Evolutionary conservation across 768 basidiomycete genomes (phyloP).

Genomic region (Trametes cinnabarina): DNA sequence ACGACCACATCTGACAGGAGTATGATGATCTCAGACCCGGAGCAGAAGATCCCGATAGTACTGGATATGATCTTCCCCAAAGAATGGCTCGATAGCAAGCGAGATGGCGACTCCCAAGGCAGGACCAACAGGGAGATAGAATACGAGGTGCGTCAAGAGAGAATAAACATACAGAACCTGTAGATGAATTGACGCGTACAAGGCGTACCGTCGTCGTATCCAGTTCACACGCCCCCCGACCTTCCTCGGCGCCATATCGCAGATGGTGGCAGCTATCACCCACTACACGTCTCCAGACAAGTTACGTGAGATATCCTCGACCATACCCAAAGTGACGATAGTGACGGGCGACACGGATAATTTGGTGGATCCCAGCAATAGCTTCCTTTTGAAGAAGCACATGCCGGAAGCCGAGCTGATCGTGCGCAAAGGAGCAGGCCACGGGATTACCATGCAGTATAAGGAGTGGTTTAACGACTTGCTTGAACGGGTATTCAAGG

Average conservation of each 20-base stretch:
- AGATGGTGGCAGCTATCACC: constrained; percentile 66
- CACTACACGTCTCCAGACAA: constrained; percentile 48
- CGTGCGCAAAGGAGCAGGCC: constrained; percentile 63
- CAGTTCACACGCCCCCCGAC: constrained; percentile 56
- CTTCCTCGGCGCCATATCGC: constrained; percentile 62
- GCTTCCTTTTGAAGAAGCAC: constrained; percentile 45
- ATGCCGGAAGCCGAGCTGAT: constrained; percentile 59
- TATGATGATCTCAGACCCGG: constrained; percentile 37
- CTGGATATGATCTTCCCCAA: constrained; percentile 59
- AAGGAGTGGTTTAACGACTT: constrained; percentile 50
- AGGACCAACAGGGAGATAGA: constrained; percentile 67
- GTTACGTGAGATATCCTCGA: constrained; percentile 37
- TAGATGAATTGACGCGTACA: background rate
- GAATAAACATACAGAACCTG: too few relatives aligned
- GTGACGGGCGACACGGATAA: constrained; percentile 69
- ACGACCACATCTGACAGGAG: constrained; percentile 32
- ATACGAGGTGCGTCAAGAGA: constrained; percentile 48
- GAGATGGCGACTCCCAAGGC: constrained; percentile 50
- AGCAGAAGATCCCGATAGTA: constrained; percentile 47
- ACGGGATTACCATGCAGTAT: constrained; percentile 55
- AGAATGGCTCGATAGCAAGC: constrained; percentile 57
- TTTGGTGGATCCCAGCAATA: constrained; percentile 53
- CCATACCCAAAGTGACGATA: constrained; percentile 64
- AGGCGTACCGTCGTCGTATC: constrained; percentile 50
- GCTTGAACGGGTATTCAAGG: constrained; percentile 53